phyloP scores from a whole-genome alignment of 1,284 basidiomycete genomes.

The Pseudozyma flocculosa region DNA sequence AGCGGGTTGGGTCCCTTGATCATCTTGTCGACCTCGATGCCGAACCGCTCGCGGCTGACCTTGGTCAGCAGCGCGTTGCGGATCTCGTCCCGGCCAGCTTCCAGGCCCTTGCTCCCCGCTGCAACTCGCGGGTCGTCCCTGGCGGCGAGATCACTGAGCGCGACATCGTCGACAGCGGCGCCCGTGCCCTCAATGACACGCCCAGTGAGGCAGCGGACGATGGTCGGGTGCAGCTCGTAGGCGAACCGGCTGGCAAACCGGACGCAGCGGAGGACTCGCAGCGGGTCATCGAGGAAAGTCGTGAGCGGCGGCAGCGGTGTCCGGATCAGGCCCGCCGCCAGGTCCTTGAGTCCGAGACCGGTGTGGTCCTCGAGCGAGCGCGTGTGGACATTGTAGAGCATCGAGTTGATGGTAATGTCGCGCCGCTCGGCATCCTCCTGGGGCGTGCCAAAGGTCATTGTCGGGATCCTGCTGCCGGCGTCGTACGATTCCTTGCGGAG shows the following conservation, averaged over 20 bases:
- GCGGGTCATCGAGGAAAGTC: slow-evolving; percentile 92
- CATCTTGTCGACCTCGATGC: slow-evolving; percentile 59
- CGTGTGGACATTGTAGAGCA: slow-evolving; percentile 95
- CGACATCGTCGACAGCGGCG: slow-evolving; percentile 4
- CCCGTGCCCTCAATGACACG: slow-evolving; percentile 2
- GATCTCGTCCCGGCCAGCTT: slow-evolving; percentile 62
- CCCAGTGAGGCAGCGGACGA: slow-evolving; percentile 59
- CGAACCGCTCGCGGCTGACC: slow-evolving; percentile 55
- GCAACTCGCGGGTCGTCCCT: slow-evolving; percentile 24
- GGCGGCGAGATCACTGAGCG: slow-evolving; percentile 10
- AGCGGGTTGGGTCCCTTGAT: slow-evolving; percentile 50
- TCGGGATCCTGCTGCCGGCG: slow-evolving; percentile 82
- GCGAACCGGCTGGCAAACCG: slow-evolving; percentile 88
- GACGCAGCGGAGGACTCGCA: slow-evolving; percentile 85
- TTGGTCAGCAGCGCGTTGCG: slow-evolving; percentile 45
- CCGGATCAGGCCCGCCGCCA: slow-evolving; percentile 76
- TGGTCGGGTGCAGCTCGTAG: slow-evolving; percentile 74
- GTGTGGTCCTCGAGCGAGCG: slow-evolving; percentile 87
- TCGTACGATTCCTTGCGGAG: slow-evolving; percentile 87
- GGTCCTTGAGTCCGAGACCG: slow-evolving; percentile 75
- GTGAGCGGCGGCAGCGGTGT: slow-evolving; percentile 83
- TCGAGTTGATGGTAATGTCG: slow-evolving; percentile 91
- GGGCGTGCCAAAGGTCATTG: slow-evolving; percentile 83
- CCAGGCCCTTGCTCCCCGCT: slow-evolving; percentile 8
- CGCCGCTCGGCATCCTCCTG: slow-evolving; percentile 84